phyloP scores from a whole-genome alignment of 768 basidiomycete genomes.

The Clitopilus hobsonii region DNA sequence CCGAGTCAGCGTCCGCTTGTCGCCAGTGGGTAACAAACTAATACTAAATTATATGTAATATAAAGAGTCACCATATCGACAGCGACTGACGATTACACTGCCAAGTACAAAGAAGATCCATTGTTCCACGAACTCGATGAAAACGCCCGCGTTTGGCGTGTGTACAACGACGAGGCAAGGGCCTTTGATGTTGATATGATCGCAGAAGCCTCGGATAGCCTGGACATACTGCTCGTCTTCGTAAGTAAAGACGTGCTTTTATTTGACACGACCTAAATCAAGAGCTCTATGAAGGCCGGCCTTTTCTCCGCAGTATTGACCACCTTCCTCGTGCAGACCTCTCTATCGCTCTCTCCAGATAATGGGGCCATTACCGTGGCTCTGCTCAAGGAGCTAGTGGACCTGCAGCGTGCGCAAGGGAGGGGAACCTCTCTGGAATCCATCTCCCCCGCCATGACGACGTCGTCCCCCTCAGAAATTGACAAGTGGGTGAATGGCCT shows the following conservation, averaged over 20 bases:
- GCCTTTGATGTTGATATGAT: constrained; percentile 11
- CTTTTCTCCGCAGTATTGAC: constrained; percentile 16
- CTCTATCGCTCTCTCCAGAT: constrained; percentile 13
- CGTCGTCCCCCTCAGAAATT: too few relatives aligned
- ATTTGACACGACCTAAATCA: too few relatives aligned
- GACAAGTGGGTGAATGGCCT: too few relatives aligned
- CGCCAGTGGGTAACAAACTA: too few relatives aligned
- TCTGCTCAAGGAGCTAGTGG: neutral
- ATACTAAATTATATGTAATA: too few relatives aligned
- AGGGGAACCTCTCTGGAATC: too few relatives aligned
- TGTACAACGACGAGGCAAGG: constrained; percentile 11
- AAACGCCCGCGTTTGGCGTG: constrained; percentile 13
- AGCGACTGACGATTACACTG: constrained; percentile 7
- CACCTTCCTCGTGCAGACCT: constrained; percentile 14
- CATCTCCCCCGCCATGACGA: too few relatives aligned
- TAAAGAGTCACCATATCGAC: too few relatives aligned
- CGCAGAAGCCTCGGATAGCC: constrained; percentile 5
- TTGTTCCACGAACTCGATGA: constrained; percentile 7
- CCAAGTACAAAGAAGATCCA: constrained; percentile 9
- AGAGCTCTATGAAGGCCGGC: constrained; percentile 8
- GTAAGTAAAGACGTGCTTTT: neutral
- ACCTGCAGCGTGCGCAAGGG: too few relatives aligned
- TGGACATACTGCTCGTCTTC: constrained; percentile 11
- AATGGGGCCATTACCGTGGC: constrained; percentile 1
- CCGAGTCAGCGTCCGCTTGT: too few relatives aligned